Base-by-base conservation (phyloP, 2,329 filamentous ascomycete genomes). In the Chrysoporthe puriensis region DNA sequence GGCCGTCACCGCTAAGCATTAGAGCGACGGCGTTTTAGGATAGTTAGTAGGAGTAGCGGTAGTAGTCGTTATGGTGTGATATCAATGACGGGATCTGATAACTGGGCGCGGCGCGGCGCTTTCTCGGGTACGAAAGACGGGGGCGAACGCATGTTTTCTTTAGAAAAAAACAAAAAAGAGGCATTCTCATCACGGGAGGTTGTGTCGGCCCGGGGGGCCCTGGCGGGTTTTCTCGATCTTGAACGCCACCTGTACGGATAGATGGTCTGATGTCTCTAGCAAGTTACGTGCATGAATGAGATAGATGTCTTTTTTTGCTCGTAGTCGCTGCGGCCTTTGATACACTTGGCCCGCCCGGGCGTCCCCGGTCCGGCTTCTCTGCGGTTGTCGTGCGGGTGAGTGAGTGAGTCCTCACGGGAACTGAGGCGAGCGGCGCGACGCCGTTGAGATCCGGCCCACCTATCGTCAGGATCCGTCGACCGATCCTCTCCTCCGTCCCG, bases 1-100 rank as follows among this genome's bases (percentile, higher is more conserved):
- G 36, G 74, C 78, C 75, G 86, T 89, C 75, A 88, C 88, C 71
- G 87, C 87, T 75, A 90, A 90, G 85, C 88, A 90, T 85, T 90
- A 88, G 21, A 79, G 75, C 73, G 78, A 77, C 77, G 76, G 79
- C 77, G 76, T 78, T 79, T 57, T n/a, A 2, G 21, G 43, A 40
- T 44, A 26, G 26, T 26, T 26, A 26, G 26, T 26, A 26, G 26
- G 26, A 26, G 26, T 26, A 0, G 0, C 0, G 2, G 26, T 26
- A 26, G 2, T 2, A 26, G 26, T 26, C 0, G 26, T 0, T 0
- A 26, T 26, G 26, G 26, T 26, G 26, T 26, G 26, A 26, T 26
- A 26, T 26, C 26, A 26, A 26, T 26, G 26, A 26, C 26, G 26
- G 26, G 26, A 26, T 26, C 26, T 26, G 26, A 26, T 26, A 0